A percentile compares a stretch with the other conserved stretches of the same genome.
Conservation (phyloP, 176 grass and related monocot genomes). For the Oryza longistaminata region DNA sequence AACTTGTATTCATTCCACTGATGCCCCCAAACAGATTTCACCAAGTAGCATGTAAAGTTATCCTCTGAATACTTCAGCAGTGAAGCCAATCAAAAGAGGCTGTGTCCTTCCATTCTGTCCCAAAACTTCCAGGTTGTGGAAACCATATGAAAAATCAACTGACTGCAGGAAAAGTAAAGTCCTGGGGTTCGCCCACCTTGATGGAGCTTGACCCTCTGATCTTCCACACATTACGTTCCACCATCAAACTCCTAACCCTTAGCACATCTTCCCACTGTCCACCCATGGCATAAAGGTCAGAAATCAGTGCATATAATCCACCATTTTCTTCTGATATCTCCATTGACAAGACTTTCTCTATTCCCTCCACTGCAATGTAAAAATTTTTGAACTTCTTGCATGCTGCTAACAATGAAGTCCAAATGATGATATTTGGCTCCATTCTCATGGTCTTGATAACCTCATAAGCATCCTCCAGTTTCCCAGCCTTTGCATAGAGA, state of each 20-base stretch:
- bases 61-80: conserved; percentile 6
- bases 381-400: conserved; percentile 62
- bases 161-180: background rate
- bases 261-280: conserved; percentile 44
- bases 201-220: conserved; percentile 42
- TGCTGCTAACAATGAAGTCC: conserved; percentile 57
- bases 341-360: conserved; percentile 56
- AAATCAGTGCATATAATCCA: conserved; percentile 53
- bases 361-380: conserved; percentile 46
- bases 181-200: background rate
- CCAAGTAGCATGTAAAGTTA: conserved; percentile 5
- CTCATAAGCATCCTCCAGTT: conserved; percentile 55
- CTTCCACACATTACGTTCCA: conserved; percentile 41
- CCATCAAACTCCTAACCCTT: conserved; percentile 57
- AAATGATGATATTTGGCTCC: conserved; percentile 60
- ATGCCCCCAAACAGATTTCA: conserved; percentile 17
- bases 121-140: conserved; percentile 7
- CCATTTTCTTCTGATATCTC: conserved; percentile 48
- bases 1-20: background rate
- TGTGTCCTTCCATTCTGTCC: background rate
- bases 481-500: conserved; percentile 61
- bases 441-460: conserved; percentile 64
- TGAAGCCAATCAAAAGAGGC: conserved; percentile 4
- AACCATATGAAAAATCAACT: conserved; percentile 28
- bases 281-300: conserved; percentile 56